Evolutionary conservation across 202 grass and related monocot genomes (phyloP).

Genomic region (Schoenoplectus tabernaemontani): DNA sequence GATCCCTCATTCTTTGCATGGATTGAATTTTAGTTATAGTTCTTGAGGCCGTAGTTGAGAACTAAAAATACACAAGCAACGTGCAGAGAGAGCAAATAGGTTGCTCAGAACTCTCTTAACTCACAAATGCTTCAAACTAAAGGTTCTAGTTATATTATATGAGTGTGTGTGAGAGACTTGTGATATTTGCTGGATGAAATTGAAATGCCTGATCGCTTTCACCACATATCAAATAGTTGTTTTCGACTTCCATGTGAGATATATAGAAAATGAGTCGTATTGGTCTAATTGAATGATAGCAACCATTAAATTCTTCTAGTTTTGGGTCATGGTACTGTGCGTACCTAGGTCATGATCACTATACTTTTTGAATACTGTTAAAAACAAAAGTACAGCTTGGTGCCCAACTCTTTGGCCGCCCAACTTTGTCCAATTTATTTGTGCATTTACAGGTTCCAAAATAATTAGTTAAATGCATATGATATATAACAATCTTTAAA

Average conservation of each 20-base stretch:
- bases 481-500: no score
- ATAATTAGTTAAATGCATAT: no score
- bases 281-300: neutral
- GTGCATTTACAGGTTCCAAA: no score
- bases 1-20: conserved; percentile 37
- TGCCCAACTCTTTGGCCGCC: no score
- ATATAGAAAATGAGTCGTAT: neutral
- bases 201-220: neutral
- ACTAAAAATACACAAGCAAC: neutral
- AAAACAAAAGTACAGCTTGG: no score
- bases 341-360: no score
- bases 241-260: neutral
- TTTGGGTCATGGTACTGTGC: no score
- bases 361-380: no score
- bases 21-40: neutral
- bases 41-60: neutral
- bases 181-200: neutral
- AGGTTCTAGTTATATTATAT: neutral
- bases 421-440: no score
- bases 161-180: neutral
- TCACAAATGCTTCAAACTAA: neutral
- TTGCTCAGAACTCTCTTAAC: neutral
- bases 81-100: neutral
- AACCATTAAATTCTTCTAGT: neutral
- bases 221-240: neutral